Evolutionary conservation across 2,329 filamentous ascomycete genomes (phyloP), one percentile per base, ranked within the genome.

Genomic region (Clathrospora elynae): DNA sequence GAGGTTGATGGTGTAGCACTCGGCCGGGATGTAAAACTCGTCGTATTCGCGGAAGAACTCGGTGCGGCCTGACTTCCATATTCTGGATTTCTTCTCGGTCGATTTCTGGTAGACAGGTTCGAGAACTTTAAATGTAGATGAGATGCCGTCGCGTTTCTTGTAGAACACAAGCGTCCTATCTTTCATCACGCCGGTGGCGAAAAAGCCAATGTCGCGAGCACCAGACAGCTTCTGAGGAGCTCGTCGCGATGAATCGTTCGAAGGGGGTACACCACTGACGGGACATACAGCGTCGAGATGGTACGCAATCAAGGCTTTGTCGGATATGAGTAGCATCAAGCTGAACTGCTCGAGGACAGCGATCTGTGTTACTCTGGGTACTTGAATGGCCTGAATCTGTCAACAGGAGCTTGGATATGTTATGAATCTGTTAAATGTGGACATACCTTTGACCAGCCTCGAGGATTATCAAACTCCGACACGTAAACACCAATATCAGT

Each of bases 21-120:
- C 95, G 2, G 88, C 86, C 0, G 93, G 93, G 57, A 99, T 91
- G 73, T 97, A 99, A 72, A 99, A 99, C 58, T 97, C 93, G 73
- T 99, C 93, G 68, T 91, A 99, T 66, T 99, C 93, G 51, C 93
- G 87, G 83, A 97, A 99, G 60, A 92, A 92, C 60, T 99, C 93
- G 0, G 92, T 96, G 46, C 82, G 84, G 13, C 90, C 90, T 7
- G 81, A 80, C 12, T 84, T 76, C 64, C 82, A 84, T 52, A 86
- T 76, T 6, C 89, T 84, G 4, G 84, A 81, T 60, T 86, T 88
- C 75, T 88, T 92, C 64, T 95, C 88, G 0, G 88, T 85, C 1
- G 90, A 87, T 66, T 96, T 96, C 57, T 96, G 91, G 63, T 93
- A 88, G 17, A 99, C 90, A 1, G 93, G 93, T 68, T 99, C 93